These are phyloP conservation scores for Hypomontagnella submonticulosa DNA, from an alignment of 495 filamentous ascomycete species.

Conservation along the genomic window DNA sequence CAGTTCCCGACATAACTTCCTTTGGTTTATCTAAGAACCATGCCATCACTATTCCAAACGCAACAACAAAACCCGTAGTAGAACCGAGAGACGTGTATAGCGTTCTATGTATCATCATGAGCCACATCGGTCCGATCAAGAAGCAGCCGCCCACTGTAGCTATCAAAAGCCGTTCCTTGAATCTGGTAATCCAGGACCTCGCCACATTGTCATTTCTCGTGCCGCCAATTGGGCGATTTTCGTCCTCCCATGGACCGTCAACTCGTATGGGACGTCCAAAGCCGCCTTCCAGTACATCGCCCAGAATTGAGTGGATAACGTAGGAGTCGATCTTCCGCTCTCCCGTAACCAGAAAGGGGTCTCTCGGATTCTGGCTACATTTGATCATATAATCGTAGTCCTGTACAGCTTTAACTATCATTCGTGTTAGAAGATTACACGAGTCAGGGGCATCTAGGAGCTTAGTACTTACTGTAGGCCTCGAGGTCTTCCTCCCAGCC, in stretches of 20 bases:
- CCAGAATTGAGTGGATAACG: neutral
- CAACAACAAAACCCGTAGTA: slow-evolving; percentile 31
- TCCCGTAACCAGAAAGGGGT: slow-evolving; percentile 7
- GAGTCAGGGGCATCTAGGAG: neutral
- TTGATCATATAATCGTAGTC: slow-evolving; percentile 10
- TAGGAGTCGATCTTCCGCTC: neutral
- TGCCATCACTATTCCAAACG: slow-evolving; percentile 28
- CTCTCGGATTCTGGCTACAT: neutral
- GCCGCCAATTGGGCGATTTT: neutral
- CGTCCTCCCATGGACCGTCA: neutral
- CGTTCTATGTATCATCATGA: slow-evolving; percentile 31
- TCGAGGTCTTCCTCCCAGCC: neutral
- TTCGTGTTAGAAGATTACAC: neutral
- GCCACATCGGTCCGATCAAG: slow-evolving; percentile 40
- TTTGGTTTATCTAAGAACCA: slow-evolving; percentile 18
- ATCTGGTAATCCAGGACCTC: neutral
- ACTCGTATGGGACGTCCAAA: neutral
- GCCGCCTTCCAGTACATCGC: neutral
- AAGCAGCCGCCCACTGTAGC: slow-evolving; percentile 21
- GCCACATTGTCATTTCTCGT: neutral
- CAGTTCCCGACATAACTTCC: slow-evolving; percentile 28
- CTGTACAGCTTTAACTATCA: slow-evolving; percentile 5
- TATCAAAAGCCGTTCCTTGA: neutral
- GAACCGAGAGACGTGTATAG: slow-evolving; percentile 23
- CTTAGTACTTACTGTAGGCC: slow-evolving; percentile 5